phyloP scores from a whole-genome alignment of 140 eudicot genomes.

The Ambrosia hybrid region DNA sequence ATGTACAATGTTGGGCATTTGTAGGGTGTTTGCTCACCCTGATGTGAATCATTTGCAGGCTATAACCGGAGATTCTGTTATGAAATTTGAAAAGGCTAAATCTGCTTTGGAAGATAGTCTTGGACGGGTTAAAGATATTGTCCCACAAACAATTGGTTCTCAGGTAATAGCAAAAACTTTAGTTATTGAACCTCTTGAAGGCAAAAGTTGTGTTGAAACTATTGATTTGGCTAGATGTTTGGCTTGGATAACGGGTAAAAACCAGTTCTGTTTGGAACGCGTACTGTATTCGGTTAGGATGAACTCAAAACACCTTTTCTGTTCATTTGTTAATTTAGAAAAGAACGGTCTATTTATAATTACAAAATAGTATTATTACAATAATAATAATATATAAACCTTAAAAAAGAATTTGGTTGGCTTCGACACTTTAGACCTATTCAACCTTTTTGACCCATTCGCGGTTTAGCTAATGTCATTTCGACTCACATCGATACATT shows the following conservation, averaged over 20 bases:
- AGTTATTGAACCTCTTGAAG: not conserved
- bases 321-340: not conserved
- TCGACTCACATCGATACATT: not conserved
- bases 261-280: not conserved
- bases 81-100: conserved; percentile 86
- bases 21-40: not conserved
- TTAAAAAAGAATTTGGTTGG: not conserved
- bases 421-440: not conserved
- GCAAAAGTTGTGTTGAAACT: not conserved
- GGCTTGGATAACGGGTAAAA: not conserved
- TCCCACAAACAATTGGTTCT: conserved; percentile 85
- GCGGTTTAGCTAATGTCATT: not conserved
- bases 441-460: not conserved
- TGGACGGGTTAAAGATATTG: conserved; percentile 85
- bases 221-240: not conserved
- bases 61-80: conserved; percentile 84
- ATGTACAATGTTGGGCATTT: not conserved
- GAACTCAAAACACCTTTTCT: not conserved
- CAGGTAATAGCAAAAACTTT: conserved; percentile 51
- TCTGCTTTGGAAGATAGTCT: conserved; percentile 81
- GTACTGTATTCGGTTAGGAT: not conserved
- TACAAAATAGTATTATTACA: not conserved
- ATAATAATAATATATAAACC: not conserved
- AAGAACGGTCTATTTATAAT: not conserved
- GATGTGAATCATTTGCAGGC: conserved; percentile 53